Percentiles rank a stretch among this genome's conserved stretches.
phyloP scores from a whole-genome alignment of 208 protist genomes.

The Zelonia costaricensis region DNA sequence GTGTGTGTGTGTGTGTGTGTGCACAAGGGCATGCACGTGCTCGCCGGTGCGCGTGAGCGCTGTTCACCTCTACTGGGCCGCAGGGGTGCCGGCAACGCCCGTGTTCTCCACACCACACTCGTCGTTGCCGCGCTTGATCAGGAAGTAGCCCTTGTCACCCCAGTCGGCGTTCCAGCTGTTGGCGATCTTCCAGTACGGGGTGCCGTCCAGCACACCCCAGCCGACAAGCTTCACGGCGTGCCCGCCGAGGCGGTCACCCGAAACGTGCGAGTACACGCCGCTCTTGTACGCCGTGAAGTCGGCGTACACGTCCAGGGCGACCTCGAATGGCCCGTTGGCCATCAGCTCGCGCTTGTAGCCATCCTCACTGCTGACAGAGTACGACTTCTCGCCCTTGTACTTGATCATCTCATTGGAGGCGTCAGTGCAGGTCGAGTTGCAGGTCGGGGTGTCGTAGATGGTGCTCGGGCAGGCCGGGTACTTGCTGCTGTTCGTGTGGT shows the following conservation, averaged over 20 bases:
- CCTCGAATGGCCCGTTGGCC: conserved; percentile 87
- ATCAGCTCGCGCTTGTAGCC: conserved; percentile 85
- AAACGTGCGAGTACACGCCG: conserved; percentile 89
- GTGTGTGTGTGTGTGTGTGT: neutral
- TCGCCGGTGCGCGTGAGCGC: neutral
- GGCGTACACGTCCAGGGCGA: conserved; percentile 87
- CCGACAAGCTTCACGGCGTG: conserved; percentile 90
- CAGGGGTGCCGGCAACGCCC: conserved; percentile 53
- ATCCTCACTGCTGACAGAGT: conserved; percentile 53
- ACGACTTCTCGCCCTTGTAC: conserved; percentile 58
- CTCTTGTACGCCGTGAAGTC: conserved; percentile 91
- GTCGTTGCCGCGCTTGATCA: conserved; percentile 68
- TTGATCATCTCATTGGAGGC: conserved; percentile 26
- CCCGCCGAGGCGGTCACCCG: conserved; percentile 63
- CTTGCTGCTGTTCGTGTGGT: conserved; percentile 58
- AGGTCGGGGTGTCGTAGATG: conserved; percentile 77
- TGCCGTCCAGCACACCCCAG: conserved; percentile 77
- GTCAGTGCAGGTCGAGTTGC: conserved; percentile 64
- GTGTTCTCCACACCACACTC: conserved; percentile 81
- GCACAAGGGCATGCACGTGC: neutral
- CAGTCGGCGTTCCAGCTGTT: conserved; percentile 92
- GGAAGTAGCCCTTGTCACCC: conserved; percentile 89
- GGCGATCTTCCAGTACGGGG: conserved; percentile 89
- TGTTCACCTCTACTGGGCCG: conserved; percentile 4
- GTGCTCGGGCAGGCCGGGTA: conserved; percentile 67